A percentile compares a stretch with the other conserved stretches of the same genome.
Conservation (phyloP, 2,329 filamentous ascomycete genomes). For the Xylariaceae sp. region DNA sequence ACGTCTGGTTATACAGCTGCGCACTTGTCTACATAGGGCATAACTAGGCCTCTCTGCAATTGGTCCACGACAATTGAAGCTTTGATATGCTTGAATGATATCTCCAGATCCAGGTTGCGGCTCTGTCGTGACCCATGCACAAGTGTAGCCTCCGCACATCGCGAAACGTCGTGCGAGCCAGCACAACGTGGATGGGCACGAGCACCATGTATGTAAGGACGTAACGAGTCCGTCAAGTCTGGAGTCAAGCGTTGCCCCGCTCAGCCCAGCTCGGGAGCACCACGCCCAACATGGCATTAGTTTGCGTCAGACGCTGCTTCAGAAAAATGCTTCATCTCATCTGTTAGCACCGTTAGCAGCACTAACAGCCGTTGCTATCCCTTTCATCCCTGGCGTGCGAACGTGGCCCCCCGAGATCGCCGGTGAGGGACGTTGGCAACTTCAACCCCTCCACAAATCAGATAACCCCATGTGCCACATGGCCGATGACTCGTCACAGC, state of each 20-base stretch:
- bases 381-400: slow-evolving; percentile 18
- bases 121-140: slow-evolving; percentile 12
- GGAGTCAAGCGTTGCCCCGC: no score
- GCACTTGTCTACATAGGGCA: no score
- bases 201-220: no score
- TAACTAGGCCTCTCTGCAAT: no score
- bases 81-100: background rate
- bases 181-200: no score
- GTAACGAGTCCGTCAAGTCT: no score
- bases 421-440: slow-evolving; percentile 17
- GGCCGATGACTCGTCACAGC: slow-evolving; percentile 11
- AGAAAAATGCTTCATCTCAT: slow-evolving; percentile 2
- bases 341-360: slow-evolving; percentile 7
- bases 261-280: slow-evolving; percentile 15
- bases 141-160: no score
- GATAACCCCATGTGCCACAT: slow-evolving; percentile 19
- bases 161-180: no score
- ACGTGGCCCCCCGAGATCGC: slow-evolving; percentile 23
- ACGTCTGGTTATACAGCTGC: no score
- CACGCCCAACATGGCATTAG: slow-evolving; percentile 20
- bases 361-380: slow-evolving; percentile 2
- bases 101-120: slow-evolving; percentile 18
- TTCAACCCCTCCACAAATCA: slow-evolving; percentile 21
- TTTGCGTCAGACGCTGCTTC: slow-evolving; percentile 13
- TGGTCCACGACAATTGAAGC: no score